Conservation (phyloP, 176 grass and related monocot species). For the Puya raimondii region DNA sequence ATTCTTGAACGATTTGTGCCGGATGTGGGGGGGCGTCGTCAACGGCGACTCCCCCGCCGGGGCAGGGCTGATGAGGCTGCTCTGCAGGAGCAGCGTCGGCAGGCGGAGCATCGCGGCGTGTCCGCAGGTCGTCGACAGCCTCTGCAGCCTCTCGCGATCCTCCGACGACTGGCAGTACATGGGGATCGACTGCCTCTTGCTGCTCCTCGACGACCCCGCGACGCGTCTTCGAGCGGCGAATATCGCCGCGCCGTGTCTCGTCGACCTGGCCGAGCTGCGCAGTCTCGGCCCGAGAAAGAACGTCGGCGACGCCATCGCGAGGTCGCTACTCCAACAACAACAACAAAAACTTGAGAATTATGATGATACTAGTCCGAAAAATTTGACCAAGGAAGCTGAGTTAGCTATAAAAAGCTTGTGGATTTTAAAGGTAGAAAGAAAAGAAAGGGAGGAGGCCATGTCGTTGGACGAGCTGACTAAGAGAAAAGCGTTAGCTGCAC, state of each 20-base stretch:
- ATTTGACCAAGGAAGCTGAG: constrained; percentile 23
- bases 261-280: constrained; percentile 54
- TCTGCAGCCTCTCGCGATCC: constrained; percentile 64
- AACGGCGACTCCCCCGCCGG: constrained; percentile 82
- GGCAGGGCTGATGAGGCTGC: constrained; percentile 67
- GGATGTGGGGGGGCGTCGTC: constrained; percentile 89
- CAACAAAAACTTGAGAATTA: background rate
- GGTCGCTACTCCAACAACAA: constrained; percentile 25
- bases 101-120: constrained; percentile 42
- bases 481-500: constrained; percentile 27
- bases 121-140: constrained; percentile 38
- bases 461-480: constrained; percentile 23
- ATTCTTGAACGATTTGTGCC: constrained; percentile 58
- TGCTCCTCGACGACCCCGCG: constrained; percentile 46
- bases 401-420: constrained; percentile 30
- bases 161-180: constrained; percentile 99
- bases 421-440: constrained; percentile 43
- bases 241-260: constrained; percentile 35
- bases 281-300: constrained; percentile 53
- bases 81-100: constrained; percentile 53
- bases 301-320: constrained; percentile 51
- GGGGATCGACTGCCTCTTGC: constrained; percentile 83
- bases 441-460: constrained; percentile 39
- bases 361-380: background rate
- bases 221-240: constrained; percentile 38